Evolutionary conservation across 106 monocot genomes (phyloP).

Genomic region (Narthecium ossifragum): DNA sequence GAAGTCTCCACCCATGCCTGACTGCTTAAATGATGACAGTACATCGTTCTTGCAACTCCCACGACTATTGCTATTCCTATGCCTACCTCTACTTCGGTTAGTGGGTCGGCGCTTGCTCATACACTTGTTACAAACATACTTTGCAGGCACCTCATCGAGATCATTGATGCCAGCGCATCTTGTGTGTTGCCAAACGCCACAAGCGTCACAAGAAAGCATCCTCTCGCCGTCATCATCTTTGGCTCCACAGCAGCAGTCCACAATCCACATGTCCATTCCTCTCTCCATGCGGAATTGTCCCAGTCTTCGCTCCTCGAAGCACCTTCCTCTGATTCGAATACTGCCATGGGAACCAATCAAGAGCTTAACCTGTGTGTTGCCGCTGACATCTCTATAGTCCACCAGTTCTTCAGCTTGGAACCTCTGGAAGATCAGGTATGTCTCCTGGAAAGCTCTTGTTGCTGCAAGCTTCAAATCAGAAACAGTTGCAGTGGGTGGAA

Average conservation of each 20-base stretch:
- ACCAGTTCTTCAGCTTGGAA: slow-evolving; percentile 54
- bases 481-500: slow-evolving; percentile 41
- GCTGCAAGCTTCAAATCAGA: slow-evolving; percentile 54
- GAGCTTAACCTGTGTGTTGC: slow-evolving; percentile 22
- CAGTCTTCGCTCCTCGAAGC: slow-evolving; percentile 23
- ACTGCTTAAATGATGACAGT: too few species aligned
- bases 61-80: too few species aligned
- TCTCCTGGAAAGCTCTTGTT: slow-evolving; percentile 56
- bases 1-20: too few species aligned
- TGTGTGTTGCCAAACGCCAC: slow-evolving; percentile 86
- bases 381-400: slow-evolving; percentile 18
- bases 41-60: too few species aligned
- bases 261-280: slow-evolving; percentile 70
- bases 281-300: slow-evolving; percentile 59
- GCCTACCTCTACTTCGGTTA: too few species aligned
- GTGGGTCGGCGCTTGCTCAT: not conserved
- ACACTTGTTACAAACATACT: slow-evolving; percentile 58
- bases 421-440: slow-evolving; percentile 46
- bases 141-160: slow-evolving; percentile 44
- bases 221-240: slow-evolving; percentile 89
- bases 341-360: slow-evolving; percentile 21
- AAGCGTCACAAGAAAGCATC: slow-evolving; percentile 76
- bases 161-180: slow-evolving; percentile 69
- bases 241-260: slow-evolving; percentile 76
- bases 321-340: slow-evolving; percentile 37